Conservation (phyloP, 2,329 filamentous ascomycete species). For the Ramularia collo-cygni region DNA sequence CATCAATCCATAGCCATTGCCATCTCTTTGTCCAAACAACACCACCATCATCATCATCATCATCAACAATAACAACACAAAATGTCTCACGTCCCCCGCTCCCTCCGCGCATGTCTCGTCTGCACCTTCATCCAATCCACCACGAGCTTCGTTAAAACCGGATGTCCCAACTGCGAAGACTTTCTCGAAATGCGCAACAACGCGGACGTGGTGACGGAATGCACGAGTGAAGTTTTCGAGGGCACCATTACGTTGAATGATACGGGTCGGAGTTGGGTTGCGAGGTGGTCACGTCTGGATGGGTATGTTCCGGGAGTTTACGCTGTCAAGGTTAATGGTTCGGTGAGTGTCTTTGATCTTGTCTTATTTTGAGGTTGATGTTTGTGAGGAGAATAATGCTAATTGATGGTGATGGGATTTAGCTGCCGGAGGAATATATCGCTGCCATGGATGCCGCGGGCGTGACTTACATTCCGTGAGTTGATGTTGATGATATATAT, state of each 20-base stretch:
- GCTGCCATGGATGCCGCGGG: conserved; percentile 52
- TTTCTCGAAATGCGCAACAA: conserved; percentile 72
- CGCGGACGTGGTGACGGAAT: conserved; percentile 76
- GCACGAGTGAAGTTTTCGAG: conserved; percentile 94
- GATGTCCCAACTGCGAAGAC: conserved; percentile 94
- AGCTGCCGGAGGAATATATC: conserved; percentile 53
- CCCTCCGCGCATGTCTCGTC: conserved; percentile 95
- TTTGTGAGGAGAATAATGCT: not conserved
- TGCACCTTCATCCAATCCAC: conserved; percentile 84
- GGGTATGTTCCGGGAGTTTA: conserved; percentile 84
- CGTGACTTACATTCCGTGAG: conserved; percentile 54
- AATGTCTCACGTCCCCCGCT: conserved; percentile 55
- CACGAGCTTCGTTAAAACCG: conserved; percentile 76
- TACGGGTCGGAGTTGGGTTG: conserved; percentile 83
- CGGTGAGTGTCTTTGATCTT: conserved; percentile 49
- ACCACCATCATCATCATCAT: not conserved
- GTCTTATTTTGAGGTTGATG: not conserved
- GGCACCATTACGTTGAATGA: conserved; percentile 80
- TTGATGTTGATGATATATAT: conserved; percentile 1
- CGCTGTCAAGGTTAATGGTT: conserved; percentile 87
- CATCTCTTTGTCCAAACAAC: no score
- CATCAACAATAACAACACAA: conserved; percentile 19
- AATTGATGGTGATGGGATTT: not conserved
- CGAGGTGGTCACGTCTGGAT: conserved; percentile 91
- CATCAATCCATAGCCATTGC: no score